Base-by-base conservation (phyloP, 2,329 filamentous ascomycete species). In the Alternaria infectoria region DNA sequence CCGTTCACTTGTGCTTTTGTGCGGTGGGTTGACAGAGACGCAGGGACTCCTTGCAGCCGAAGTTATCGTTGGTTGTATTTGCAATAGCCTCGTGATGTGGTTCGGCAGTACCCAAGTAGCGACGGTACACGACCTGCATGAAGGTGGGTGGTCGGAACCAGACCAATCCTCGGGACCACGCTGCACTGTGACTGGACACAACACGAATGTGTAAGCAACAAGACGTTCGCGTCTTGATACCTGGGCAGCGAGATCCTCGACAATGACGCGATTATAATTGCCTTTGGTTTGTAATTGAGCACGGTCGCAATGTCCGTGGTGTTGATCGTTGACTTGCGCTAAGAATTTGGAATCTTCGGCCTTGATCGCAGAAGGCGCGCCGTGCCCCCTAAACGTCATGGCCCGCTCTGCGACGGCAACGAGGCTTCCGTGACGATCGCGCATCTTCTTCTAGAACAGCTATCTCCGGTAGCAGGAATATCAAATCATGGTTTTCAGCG, bases 111-210 rank as follows among this genome's bases (percentile, higher is more conserved):
- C 21, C 9, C 13, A 57, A 46, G 45, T 15, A 51, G 47, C 30
- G 47, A 40, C 32, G 43, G 50, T 54, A 51, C 54, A 51, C 54
- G 36, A 49, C 54, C 9, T 61, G 43, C 44, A 59, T 32, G 30
- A 12, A 49, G n/a, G 44, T 56, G 55, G 49, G 57, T 61, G 36
- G 23, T 57, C 54, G 52, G 64, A 40, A 56, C 47, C 36, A 21
- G 43, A 36, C 43, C 40, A 54, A 51, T 40, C 30, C 45, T 59
- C 58, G 52, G 62, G 57, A 66, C 61, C 59, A 69, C 61, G 62
- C 61, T 69, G 70, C 66, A 64, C 64, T 69, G 64, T 61, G 63
- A 72, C 65, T 69, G 59, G 60, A 63, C 64, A 69, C 65, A 30
- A 49, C 68, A 63, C 56, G 30, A 28, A 54, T 65, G 66, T 59